Percentiles rank a stretch among this genome's conserved stretches.
Conservation (phyloP, 805 yeast genomes). For the Phaffomyces opuntiae region DNA sequence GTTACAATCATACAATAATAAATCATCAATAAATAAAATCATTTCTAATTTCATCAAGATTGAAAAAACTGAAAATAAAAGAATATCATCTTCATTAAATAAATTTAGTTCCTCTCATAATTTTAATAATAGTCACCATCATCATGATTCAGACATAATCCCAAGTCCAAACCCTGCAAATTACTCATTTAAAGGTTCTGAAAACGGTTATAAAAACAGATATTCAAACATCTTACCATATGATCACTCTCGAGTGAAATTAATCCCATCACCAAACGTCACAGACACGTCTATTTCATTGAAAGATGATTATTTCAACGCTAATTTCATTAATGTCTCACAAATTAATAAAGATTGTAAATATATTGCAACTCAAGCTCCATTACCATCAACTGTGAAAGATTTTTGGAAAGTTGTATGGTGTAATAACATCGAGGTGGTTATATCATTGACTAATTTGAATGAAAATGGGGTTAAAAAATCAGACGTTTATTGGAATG, state of each 20-base stretch:
- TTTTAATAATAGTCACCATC: no score
- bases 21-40: slow-evolving; percentile 18
- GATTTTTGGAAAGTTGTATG: slow-evolving; percentile 87
- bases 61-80: slow-evolving; percentile 28
- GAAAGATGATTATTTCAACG: slow-evolving; percentile 30
- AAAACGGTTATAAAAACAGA: slow-evolving; percentile 67
- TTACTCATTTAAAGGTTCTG: slow-evolving; percentile 37
- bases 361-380: slow-evolving; percentile 90
- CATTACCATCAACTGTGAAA: slow-evolving; percentile 64
- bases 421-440: slow-evolving; percentile 56
- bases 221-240: slow-evolving; percentile 77
- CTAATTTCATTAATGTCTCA: slow-evolving; percentile 55
- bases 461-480: slow-evolving; percentile 69
- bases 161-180: slow-evolving; percentile 8
- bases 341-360: slow-evolving; percentile 32
- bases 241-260: slow-evolving; percentile 41
- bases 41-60: slow-evolving; percentile 25
- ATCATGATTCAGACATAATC: no score
- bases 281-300: slow-evolving; percentile 9
- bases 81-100: slow-evolving; percentile 16
- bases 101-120: slow-evolving; percentile 1
- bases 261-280: slow-evolving; percentile 25
- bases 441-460: slow-evolving; percentile 71
- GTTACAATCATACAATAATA: slow-evolving; percentile 19
- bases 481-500: slow-evolving; percentile 79